A percentile compares a stretch with the other conserved stretches of the same genome.
These are phyloP conservation scores for Colletotrichum karsti DNA, from an alignment of 2,329 filamentous ascomycete species.

Conservation along the genomic window DNA sequence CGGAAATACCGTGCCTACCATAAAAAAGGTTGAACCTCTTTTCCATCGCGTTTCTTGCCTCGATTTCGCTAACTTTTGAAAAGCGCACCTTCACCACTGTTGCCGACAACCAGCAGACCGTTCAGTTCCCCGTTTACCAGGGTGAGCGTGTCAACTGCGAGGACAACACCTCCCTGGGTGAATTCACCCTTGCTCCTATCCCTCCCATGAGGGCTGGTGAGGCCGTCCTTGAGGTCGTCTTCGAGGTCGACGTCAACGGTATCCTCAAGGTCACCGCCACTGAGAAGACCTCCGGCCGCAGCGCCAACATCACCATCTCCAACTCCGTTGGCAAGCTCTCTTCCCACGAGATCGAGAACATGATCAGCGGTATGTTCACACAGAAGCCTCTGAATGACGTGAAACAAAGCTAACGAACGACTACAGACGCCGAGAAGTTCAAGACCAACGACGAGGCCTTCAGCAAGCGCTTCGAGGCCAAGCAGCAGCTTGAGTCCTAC, in stretches of 20 bases:
- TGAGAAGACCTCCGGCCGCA: constrained; percentile 98
- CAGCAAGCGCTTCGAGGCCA: constrained; percentile 99
- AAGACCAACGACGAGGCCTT: constrained; percentile 98
- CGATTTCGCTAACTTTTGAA: neutral
- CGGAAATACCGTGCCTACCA: constrained; percentile 77
- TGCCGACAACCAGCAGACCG: constrained; percentile 78
- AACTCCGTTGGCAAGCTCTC: constrained; percentile 99
- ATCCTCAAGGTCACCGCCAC: constrained; percentile 99
- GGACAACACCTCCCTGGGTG: constrained; percentile 96
- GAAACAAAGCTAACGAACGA: constrained; percentile 32
- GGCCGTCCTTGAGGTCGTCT: constrained; percentile 95
- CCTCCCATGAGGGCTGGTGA: constrained; percentile 93
- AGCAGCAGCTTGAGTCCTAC: constrained; percentile 99
- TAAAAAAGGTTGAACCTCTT: constrained; percentile 71
- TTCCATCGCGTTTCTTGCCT: neutral
- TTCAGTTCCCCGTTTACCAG: constrained; percentile 93
- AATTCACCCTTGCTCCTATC: constrained; percentile 93
- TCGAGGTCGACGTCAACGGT: constrained; percentile 99
- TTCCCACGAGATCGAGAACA: constrained; percentile 92
- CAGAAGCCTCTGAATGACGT: constrained; percentile 22
- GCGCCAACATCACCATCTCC: constrained; percentile 99
- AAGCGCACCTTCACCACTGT: constrained; percentile 83
- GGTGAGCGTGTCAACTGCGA: constrained; percentile 98
- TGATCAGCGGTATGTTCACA: constrained; percentile 78
- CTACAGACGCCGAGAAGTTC: constrained; percentile 91